These are phyloP conservation scores for Aristolochia californica DNA, from an alignment of 164 flowering plant genomes.

Conservation along the genomic window DNA sequence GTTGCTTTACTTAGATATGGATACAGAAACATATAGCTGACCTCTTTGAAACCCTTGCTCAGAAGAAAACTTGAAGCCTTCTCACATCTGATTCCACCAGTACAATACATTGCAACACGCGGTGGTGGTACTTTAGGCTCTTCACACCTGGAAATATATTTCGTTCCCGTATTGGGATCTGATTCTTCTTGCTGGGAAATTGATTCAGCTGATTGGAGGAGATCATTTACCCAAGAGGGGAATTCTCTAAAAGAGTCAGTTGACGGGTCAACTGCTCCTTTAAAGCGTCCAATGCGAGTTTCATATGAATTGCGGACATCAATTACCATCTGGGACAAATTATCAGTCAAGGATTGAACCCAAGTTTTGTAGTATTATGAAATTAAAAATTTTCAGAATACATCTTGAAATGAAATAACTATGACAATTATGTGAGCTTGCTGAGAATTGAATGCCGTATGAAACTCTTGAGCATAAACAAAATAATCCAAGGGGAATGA, in stretches of 20 bases:
- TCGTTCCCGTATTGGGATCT: constrained; percentile 9
- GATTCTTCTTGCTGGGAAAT: no score
- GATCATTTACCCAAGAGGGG: constrained; percentile 82
- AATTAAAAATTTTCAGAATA: not conserved
- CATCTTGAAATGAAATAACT: not conserved
- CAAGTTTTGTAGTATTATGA: not conserved
- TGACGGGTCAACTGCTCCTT: constrained; percentile 88
- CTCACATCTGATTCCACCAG: constrained; percentile 97
- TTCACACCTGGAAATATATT: constrained; percentile 10
- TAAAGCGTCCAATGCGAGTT: constrained; percentile 84
- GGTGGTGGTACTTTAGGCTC: constrained; percentile 31
- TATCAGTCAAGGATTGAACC: not conserved
- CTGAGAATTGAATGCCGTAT: no score
- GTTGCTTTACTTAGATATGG: no score
- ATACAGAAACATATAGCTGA: no score
- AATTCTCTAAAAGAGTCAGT: constrained; percentile 81
- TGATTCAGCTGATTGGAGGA: constrained; percentile 17
- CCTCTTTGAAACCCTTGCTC: constrained; percentile 89
- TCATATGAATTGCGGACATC: constrained; percentile 91
- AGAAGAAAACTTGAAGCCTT: constrained; percentile 94
- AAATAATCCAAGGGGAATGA: no score
- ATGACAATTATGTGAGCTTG: no score
- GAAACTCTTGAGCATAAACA: no score
- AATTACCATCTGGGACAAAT: constrained; percentile 55
- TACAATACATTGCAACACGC: constrained; percentile 96